These are phyloP conservation scores for Tylopilus cervinicoccineus DNA, from an alignment of 768 basidiomycete genomes.

Conservation along the genomic window DNA sequence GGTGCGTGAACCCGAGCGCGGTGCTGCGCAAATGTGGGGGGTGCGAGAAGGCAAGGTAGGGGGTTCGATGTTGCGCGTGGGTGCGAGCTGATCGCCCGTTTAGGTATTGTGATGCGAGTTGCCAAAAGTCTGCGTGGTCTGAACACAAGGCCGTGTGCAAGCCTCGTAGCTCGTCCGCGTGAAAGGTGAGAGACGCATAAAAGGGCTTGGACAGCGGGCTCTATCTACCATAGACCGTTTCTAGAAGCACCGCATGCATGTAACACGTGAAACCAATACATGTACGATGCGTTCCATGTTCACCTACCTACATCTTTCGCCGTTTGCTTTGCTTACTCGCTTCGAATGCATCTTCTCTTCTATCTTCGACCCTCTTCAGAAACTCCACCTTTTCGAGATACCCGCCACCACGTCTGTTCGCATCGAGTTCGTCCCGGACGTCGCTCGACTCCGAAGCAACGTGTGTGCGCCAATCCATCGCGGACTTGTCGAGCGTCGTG, in stretches of 20 bases:
- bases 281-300: too few relatives aligned
- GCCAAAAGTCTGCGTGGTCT: conserved; percentile 15
- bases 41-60: conserved; percentile 40
- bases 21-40: conserved; percentile 49
- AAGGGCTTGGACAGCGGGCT: not conserved
- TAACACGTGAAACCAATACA: too few relatives aligned
- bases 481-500: conserved; percentile 80
- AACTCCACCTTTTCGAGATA: conserved; percentile 87
- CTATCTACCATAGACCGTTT: not conserved
- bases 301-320: conserved; percentile 20
- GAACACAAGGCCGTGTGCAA: conserved; percentile 14
- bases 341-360: conserved; percentile 64
- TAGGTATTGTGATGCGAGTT: conserved; percentile 15
- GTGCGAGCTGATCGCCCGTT: not conserved
- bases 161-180: not conserved
- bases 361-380: conserved; percentile 66
- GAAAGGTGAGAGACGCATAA: not conserved
- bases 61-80: not conserved
- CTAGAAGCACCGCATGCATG: not conserved
- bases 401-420: conserved; percentile 69
- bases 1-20: conserved; percentile 60
- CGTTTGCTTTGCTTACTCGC: conserved; percentile 54
- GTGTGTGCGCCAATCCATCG: conserved; percentile 81
- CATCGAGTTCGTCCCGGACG: conserved; percentile 68
- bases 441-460: conserved; percentile 41